Percentiles rank a stretch among this genome's conserved stretches.
These are phyloP conservation scores for Aspergillus ibericus DNA, from an alignment of 2,329 filamentous ascomycete genomes.

Conservation along the genomic window DNA sequence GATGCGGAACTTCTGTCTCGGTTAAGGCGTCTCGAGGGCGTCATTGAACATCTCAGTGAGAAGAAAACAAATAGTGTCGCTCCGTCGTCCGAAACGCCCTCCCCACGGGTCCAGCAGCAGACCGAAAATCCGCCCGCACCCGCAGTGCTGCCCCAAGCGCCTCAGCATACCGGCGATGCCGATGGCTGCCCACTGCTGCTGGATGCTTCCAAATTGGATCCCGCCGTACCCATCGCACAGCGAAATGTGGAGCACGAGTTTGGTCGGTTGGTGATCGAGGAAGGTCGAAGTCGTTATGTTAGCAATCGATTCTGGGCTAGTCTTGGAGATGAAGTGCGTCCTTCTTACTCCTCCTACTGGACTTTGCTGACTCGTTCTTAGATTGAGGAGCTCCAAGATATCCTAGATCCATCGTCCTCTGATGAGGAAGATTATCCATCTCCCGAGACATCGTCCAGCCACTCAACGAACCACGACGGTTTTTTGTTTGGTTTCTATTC, in stretches of 20 bases:
- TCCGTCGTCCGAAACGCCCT: conserved; percentile 2
- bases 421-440: conserved; percentile 57
- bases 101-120: conserved; percentile 12
- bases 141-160: background rate
- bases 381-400: conserved; percentile 63
- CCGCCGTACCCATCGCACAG: conserved; percentile 21
- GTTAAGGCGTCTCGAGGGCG: conserved; percentile 59
- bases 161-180: background rate
- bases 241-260: conserved; percentile 49
- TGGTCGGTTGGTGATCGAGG: conserved; percentile 59
- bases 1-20: conserved; percentile 62
- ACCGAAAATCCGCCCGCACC: background rate
- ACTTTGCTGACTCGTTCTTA: conserved; percentile 24
- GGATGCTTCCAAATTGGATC: conserved; percentile 12
- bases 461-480: conserved; percentile 53
- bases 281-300: conserved; percentile 61
- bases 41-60: conserved; percentile 60
- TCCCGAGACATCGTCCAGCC: conserved; percentile 40
- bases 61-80: conserved; percentile 33
- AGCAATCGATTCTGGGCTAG: conserved; percentile 63
- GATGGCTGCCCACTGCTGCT: conserved; percentile 15
- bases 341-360: background rate
- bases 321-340: conserved; percentile 58
- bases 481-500: conserved; percentile 64
- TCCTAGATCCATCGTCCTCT: conserved; percentile 58